A percentile compares a stretch with the other conserved stretches of the same genome.
Evolutionary conservation across 176 grass and related monocot genomes (phyloP).

Genomic region (Aegilops umbellulata): DNA sequence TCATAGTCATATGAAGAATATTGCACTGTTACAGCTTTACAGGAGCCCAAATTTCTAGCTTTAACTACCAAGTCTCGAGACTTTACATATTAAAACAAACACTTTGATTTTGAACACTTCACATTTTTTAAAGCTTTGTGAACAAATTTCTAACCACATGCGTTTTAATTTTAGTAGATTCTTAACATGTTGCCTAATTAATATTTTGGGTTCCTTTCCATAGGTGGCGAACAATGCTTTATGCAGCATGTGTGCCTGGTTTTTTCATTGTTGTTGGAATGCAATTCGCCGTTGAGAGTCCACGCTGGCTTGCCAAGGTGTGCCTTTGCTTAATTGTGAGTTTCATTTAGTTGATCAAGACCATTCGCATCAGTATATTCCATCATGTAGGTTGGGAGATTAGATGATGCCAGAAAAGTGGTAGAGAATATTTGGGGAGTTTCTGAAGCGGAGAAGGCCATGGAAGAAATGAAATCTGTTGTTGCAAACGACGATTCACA

Average conservation of each 20-base stretch:
- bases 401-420: constrained; percentile 65
- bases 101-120: neutral
- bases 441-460: constrained; percentile 73
- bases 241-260: constrained; percentile 84
- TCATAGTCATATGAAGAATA: neutral
- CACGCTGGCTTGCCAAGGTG: constrained; percentile 96
- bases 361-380: constrained; percentile 8
- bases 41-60: neutral
- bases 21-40: neutral
- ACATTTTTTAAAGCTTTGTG: constrained; percentile 4
- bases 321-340: constrained; percentile 24
- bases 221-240: constrained; percentile 97
- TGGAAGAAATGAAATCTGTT: constrained; percentile 76
- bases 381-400: constrained; percentile 77
- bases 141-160: constrained; percentile 14
- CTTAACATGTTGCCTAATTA: neutral
- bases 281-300: constrained; percentile 98
- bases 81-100: neutral
- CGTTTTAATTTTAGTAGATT: neutral
- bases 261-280: constrained; percentile 75
- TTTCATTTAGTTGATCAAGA: constrained; percentile 13
- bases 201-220: constrained; percentile 13
- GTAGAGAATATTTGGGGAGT: constrained; percentile 75
- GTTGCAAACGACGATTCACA: constrained; percentile 53
- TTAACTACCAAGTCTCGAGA: neutral